Conservation (phyloP, 2,329 filamentous ascomycete genomes). For the Raffaelea ambrosiae region DNA sequence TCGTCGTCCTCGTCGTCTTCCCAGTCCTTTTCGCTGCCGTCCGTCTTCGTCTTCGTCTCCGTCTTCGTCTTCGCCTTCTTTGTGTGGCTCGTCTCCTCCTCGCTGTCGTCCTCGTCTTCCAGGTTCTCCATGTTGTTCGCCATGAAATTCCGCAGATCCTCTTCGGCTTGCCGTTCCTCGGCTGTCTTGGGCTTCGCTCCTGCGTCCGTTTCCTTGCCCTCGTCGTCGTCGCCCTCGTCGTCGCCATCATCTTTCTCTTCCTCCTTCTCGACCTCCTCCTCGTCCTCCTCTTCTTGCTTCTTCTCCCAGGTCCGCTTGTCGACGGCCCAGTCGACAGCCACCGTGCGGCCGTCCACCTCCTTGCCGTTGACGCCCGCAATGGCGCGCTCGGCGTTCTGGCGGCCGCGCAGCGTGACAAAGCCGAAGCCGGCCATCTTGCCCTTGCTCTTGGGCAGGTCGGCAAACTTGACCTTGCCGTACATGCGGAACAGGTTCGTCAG, state of each 20-base stretch:
- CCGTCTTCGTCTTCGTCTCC: conserved; percentile 38
- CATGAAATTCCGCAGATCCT: conserved; percentile 44
- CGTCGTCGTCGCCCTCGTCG: conserved; percentile 10
- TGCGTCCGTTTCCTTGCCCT: conserved; percentile 22
- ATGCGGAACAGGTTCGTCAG: conserved; percentile 71
- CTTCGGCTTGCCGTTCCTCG: conserved; percentile 25
- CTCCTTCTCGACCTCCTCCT: conserved; percentile 16
- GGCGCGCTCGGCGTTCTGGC: conserved; percentile 85
- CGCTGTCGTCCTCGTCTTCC: conserved; percentile 46
- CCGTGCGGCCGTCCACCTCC: conserved; percentile 72
- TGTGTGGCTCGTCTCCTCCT: conserved; percentile 35
- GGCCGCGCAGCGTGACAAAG: conserved; percentile 80
- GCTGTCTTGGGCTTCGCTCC: conserved; percentile 19
- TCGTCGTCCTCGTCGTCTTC: conserved; percentile 29
- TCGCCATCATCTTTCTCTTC: conserved; percentile 21
- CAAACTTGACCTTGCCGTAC: conserved; percentile 86
- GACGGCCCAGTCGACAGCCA: conserved; percentile 96
- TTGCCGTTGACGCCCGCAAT: conserved; percentile 82
- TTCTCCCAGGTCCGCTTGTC: conserved; percentile 81
- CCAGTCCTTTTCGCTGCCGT: conserved; percentile 33
- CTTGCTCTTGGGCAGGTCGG: conserved; percentile 72
- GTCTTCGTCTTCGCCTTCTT: conserved; percentile 33
- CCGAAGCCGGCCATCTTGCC: conserved; percentile 77
- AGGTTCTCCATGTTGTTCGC: conserved; percentile 49
- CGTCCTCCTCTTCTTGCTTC: conserved; percentile 36